These are phyloP conservation scores for Fomitopsis pulvina DNA, from an alignment of 768 basidiomycete species.

Conservation along the genomic window DNA sequence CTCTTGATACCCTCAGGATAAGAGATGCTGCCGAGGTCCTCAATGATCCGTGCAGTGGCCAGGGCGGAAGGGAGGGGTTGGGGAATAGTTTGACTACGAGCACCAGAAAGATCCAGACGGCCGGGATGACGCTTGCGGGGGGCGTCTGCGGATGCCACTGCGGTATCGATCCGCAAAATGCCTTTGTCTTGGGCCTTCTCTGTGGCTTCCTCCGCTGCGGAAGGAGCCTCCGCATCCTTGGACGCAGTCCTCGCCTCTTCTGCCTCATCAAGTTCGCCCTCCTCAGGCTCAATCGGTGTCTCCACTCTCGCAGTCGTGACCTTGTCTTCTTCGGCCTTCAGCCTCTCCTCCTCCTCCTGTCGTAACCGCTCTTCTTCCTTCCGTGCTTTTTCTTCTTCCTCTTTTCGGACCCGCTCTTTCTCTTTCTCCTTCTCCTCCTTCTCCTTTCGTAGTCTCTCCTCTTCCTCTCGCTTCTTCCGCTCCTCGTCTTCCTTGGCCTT, in stretches of 20 bases:
- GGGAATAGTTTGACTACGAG: constrained; percentile 37
- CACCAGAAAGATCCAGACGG: constrained; percentile 59
- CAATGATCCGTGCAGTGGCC: constrained; percentile 78
- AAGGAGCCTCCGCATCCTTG: constrained; percentile 4
- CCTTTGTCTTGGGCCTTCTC: constrained; percentile 46
- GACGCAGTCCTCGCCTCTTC: constrained; percentile 23
- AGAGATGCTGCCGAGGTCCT: constrained; percentile 66
- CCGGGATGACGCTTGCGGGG: constrained; percentile 53
- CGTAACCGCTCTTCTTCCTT: constrained; percentile 23
- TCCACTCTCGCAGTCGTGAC: constrained; percentile 28
- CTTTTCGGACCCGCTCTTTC: constrained; percentile 30
- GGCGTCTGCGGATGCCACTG: constrained; percentile 34
- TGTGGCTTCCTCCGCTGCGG: constrained; percentile 35
- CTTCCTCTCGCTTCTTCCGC: constrained; percentile 35
- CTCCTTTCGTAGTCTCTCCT: no score
- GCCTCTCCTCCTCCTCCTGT: constrained; percentile 33
- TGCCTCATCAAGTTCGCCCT: constrained; percentile 39
- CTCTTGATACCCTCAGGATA: constrained; percentile 84
- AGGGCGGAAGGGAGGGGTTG: constrained; percentile 58
- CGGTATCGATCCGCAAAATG: constrained; percentile 59
- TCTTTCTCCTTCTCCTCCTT: constrained; percentile 28
- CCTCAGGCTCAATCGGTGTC: constrained; percentile 30
- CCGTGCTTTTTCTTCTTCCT: constrained; percentile 28
- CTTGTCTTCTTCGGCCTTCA: constrained; percentile 24
- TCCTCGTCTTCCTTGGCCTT: constrained; percentile 39